phyloP scores from a whole-genome alignment of 2,329 filamentous ascomycete genomes.

The Thielaviopsis cerberus region DNA sequence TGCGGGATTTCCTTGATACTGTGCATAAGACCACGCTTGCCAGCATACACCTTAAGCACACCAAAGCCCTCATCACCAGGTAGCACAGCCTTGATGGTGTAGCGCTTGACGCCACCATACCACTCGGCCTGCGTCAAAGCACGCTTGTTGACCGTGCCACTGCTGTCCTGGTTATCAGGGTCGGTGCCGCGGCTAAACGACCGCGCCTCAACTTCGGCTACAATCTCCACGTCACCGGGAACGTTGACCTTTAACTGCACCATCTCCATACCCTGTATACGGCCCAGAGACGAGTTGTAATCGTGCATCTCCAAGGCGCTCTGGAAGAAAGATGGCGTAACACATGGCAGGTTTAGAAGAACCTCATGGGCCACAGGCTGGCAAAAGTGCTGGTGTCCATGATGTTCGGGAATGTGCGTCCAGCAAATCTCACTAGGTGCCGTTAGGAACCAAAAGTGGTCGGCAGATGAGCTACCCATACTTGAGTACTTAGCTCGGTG shows the following conservation, averaged over 20 bases:
- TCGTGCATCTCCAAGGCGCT: slow-evolving; percentile 62
- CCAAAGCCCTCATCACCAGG: slow-evolving; percentile 84
- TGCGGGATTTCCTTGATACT: slow-evolving; percentile 93
- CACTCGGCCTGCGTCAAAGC: slow-evolving; percentile 84
- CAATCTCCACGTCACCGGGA: slow-evolving; percentile 74
- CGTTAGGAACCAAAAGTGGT: slow-evolving; percentile 85
- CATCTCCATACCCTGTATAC: slow-evolving; percentile 84
- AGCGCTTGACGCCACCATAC: slow-evolving; percentile 71
- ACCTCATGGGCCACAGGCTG: slow-evolving; percentile 74
- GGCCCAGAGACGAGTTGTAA: slow-evolving; percentile 72
- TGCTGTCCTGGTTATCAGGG: slow-evolving; percentile 84
- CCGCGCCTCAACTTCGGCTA: slow-evolving; percentile 78
- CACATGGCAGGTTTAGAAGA: slow-evolving; percentile 67
- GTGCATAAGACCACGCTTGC: slow-evolving; percentile 90
- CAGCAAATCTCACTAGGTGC: slow-evolving; percentile 81
- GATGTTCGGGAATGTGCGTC: slow-evolving; percentile 79
- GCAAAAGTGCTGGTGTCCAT: slow-evolving; percentile 80
- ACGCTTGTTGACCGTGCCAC: slow-evolving; percentile 67
- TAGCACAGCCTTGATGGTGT: slow-evolving; percentile 79
- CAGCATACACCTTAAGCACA: slow-evolving; percentile 77
- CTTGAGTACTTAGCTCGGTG: slow-evolving; percentile 60
- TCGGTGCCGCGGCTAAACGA: slow-evolving; percentile 66
- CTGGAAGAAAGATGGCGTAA: slow-evolving; percentile 75
- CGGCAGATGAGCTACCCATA: slow-evolving; percentile 48
- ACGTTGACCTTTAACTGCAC: slow-evolving; percentile 77